Conservation (phyloP, 768 basidiomycete genomes). For the Collybiopsis luxurians region DNA sequence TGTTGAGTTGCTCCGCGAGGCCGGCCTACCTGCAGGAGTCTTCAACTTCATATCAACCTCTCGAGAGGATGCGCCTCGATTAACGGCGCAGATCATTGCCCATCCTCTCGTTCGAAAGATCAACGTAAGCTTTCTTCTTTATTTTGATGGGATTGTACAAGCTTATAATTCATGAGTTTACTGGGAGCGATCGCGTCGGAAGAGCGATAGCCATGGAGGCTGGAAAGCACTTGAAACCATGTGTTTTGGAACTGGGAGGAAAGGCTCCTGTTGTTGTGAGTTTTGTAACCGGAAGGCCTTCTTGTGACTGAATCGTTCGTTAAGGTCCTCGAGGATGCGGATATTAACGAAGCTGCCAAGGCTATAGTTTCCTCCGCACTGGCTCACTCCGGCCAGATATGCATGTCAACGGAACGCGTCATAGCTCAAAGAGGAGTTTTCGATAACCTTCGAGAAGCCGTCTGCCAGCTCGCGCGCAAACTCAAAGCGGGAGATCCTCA, state of each 20-base stretch:
- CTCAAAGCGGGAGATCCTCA: constrained; percentile 37
- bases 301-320: too few relatives aligned
- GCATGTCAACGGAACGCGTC: constrained; percentile 60
- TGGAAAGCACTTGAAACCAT: constrained; percentile 53
- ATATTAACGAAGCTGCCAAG: constrained; percentile 51
- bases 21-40: constrained; percentile 60
- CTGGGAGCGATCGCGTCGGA: constrained; percentile 54
- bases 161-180: constrained; percentile 35
- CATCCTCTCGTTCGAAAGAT: constrained; percentile 51
- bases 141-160: neutral
- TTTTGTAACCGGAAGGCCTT: neutral
- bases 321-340: constrained; percentile 51
- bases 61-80: constrained; percentile 8
- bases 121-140: constrained; percentile 34
- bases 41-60: constrained; percentile 10
- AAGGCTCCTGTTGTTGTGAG: constrained; percentile 51
- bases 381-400: constrained; percentile 51
- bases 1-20: constrained; percentile 48
- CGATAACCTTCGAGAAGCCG: constrained; percentile 28
- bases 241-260: constrained; percentile 54
- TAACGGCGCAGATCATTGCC: constrained; percentile 51
- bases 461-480: constrained; percentile 27
- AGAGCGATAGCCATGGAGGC: constrained; percentile 51
- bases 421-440: constrained; percentile 44
- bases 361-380: constrained; percentile 43